Conservation (phyloP, 2,329 filamentous ascomycete genomes). For the Atkinsonella hypoxylon region DNA sequence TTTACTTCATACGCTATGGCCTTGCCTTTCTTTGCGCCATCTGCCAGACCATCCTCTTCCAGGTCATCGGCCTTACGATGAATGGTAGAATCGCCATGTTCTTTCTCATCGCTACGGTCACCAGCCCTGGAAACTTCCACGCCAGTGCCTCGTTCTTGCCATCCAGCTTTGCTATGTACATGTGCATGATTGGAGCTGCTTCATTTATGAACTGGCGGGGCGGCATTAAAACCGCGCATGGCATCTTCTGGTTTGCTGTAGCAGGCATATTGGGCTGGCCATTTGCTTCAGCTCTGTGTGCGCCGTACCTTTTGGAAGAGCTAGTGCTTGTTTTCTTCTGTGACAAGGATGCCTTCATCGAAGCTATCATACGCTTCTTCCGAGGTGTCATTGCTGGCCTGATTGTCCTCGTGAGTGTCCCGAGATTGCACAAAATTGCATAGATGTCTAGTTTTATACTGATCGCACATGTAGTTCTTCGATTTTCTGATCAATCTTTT, state of each 20-base stretch:
- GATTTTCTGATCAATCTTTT: conserved; percentile 66
- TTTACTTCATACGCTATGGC: conserved; percentile 71
- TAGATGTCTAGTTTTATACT: no score
- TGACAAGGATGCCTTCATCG: conserved; percentile 45
- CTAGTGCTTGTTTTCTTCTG: conserved; percentile 43
- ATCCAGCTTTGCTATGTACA: conserved; percentile 96
- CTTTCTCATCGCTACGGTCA: conserved; percentile 65
- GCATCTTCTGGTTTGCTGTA: conserved; percentile 82
- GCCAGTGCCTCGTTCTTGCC: conserved; percentile 78
- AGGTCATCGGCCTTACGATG: conserved; percentile 61
- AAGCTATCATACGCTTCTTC: conserved; percentile 47
- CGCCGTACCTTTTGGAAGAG: conserved; percentile 76
- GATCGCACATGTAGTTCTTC: conserved; percentile 34
- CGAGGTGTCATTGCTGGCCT: conserved; percentile 57
- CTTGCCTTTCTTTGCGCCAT: conserved; percentile 68
- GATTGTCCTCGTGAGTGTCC: conserved; percentile 51
- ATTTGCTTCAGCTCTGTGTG: conserved; percentile 71
- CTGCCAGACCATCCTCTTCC: conserved; percentile 73
- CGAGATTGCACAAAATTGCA: no score
- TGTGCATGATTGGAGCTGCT: conserved; percentile 70
- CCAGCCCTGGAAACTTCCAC: conserved; percentile 88
- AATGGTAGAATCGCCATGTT: conserved; percentile 77
- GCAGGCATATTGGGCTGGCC: conserved; percentile 88
- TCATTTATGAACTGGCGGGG: conserved; percentile 85
- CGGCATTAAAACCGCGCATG: conserved; percentile 66